Evolutionary conservation across 1,139 yeast genomes (phyloP).

Genomic region (Kurtzmaniella quercitrusa): DNA sequence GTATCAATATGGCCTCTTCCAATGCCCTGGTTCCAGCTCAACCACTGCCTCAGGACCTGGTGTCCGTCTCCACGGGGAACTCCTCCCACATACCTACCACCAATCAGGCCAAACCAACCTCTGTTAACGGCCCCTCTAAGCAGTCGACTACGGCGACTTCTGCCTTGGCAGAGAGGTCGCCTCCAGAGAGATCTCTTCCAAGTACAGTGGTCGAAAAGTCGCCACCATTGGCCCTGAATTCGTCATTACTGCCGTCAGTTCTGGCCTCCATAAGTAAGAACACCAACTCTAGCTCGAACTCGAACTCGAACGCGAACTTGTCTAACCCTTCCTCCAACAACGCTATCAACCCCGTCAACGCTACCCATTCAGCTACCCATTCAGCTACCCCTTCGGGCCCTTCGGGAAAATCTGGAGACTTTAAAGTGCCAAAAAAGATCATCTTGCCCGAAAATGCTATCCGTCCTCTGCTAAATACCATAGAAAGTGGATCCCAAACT

Average conservation of each 20-base stretch:
- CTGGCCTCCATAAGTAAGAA: no score
- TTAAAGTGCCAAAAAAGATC: conserved; percentile 7
- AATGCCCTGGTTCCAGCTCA: background rate
- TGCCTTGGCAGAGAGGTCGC: no score
- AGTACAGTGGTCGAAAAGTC: background rate
- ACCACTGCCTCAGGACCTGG: background rate
- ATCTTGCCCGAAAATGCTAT: conserved; percentile 3
- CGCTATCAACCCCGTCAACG: no score
- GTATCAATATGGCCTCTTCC: background rate
- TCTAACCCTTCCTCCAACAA: no score
- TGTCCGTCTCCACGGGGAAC: background rate
- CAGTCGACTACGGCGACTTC: no score
- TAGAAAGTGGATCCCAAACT: background rate
- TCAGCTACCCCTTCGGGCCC: background rate
- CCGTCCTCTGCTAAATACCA: background rate
- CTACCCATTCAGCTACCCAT: background rate
- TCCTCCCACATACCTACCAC: background rate
- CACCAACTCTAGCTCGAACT: background rate
- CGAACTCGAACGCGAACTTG: background rate
- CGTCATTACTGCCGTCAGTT: no score
- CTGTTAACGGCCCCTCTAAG: no score
- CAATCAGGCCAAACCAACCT: no score
- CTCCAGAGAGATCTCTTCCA: background rate
- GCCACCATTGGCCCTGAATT: background rate
- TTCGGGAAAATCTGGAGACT: background rate